These are phyloP conservation scores for Pseudovirgaria hyperparasitica DNA, from an alignment of 2,329 filamentous ascomycete genomes.

Conservation along the genomic window DNA sequence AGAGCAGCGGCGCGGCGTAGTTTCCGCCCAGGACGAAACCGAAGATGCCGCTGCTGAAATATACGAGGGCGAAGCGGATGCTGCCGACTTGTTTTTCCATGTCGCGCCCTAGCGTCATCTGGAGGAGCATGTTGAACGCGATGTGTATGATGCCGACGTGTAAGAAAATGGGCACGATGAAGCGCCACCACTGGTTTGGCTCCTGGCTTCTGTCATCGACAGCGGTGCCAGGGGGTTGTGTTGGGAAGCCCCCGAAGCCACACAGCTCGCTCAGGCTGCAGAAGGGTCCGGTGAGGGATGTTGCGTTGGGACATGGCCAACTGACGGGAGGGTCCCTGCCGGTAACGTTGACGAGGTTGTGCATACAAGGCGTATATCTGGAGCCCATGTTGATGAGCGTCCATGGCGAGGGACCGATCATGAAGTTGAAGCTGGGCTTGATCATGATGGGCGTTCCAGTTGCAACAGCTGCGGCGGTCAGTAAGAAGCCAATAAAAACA, in stretches of 20 bases:
- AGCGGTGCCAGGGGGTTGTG: slow-evolving; percentile 40
- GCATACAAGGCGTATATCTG: slow-evolving; percentile 89
- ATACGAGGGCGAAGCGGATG: slow-evolving; percentile 79
- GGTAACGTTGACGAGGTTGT: slow-evolving; percentile 57
- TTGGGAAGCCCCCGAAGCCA: slow-evolving; percentile 65
- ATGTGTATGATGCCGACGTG: slow-evolving; percentile 93
- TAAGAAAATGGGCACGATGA: slow-evolving; percentile 90
- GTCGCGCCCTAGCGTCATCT: slow-evolving; percentile 78
- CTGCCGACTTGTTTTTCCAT: slow-evolving; percentile 87
- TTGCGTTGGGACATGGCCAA: slow-evolving; percentile 70
- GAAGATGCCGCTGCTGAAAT: slow-evolving; percentile 84
- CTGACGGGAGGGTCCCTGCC: slow-evolving; percentile 34
- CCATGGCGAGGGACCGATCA: slow-evolving; percentile 88
- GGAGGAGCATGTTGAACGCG: slow-evolving; percentile 84
- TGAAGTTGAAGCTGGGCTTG: slow-evolving; percentile 81
- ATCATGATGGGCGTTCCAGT: slow-evolving; percentile 70
- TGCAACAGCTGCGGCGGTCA: slow-evolving; percentile 43
- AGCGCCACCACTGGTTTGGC: slow-evolving; percentile 93
- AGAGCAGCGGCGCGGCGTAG: slow-evolving; percentile 68
- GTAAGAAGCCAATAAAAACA: background rate
- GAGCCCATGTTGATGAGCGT: slow-evolving; percentile 96
- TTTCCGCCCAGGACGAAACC: slow-evolving; percentile 93
- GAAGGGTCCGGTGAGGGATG: slow-evolving; percentile 46
- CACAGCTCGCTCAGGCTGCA: slow-evolving; percentile 74
- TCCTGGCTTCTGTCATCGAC: slow-evolving; percentile 45